phyloP scores from a whole-genome alignment of 2,329 filamentous ascomycete genomes.

The Ophiocordyceps camponoti-floridani region DNA sequence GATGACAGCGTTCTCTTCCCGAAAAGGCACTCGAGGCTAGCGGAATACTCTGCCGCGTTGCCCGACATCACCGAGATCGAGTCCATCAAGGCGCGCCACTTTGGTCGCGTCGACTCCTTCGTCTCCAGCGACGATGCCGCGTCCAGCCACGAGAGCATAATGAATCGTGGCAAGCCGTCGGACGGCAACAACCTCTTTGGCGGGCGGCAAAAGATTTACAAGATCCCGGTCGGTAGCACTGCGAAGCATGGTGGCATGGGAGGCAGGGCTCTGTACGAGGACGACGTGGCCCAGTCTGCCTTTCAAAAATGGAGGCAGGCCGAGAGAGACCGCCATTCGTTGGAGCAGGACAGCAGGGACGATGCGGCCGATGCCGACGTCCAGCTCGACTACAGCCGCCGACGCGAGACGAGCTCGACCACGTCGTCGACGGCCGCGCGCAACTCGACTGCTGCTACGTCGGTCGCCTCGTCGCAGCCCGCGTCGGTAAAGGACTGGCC shows the following conservation, averaged over 20 bases:
- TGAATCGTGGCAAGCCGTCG: conserved; percentile 63
- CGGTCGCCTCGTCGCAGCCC: conserved; percentile 54
- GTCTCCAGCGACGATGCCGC: conserved; percentile 55
- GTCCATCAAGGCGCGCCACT: conserved; percentile 50
- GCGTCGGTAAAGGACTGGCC: conserved; percentile 34
- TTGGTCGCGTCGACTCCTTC: conserved; percentile 46
- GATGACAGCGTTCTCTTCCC: conserved; percentile 84
- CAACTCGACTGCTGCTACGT: conserved; percentile 77
- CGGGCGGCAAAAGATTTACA: conserved; percentile 89
- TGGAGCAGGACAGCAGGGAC: conserved; percentile 19
- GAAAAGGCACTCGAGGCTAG: conserved; percentile 61
- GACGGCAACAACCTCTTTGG: conserved; percentile 92
- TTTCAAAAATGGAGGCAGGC: conserved; percentile 60
- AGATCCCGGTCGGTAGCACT: conserved; percentile 42
- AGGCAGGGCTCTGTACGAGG: conserved; percentile 64
- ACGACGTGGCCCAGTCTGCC: conserved; percentile 66
- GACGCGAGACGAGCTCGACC: conserved; percentile 75
- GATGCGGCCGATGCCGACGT: conserved; percentile 24
- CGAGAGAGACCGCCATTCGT: conserved; percentile 35
- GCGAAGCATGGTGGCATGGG: conserved; percentile 33
- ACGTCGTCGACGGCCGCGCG: conserved; percentile 52
- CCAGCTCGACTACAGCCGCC: conserved; percentile 48
- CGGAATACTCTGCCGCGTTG: conserved; percentile 51
- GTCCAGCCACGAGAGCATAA: conserved; percentile 49
- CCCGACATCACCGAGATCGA: conserved; percentile 83